phyloP scores from a whole-genome alignment of 495 filamentous ascomycete species.

The Letharia lupina region DNA sequence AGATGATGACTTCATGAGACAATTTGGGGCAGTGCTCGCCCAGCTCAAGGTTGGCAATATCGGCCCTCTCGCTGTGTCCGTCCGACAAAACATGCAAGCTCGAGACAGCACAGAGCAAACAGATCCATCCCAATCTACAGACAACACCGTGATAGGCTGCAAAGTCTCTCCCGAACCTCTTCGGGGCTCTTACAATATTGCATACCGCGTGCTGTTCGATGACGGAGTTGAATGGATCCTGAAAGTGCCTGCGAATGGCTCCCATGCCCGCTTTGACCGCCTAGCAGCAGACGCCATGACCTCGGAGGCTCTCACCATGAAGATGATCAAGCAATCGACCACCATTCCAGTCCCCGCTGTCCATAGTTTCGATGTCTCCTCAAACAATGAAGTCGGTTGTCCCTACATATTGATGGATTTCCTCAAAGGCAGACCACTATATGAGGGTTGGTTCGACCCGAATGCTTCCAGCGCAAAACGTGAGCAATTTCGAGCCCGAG shows the following conservation, averaged over 20 bases:
- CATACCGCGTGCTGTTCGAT: slow-evolving; percentile 25
- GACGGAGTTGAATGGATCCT: slow-evolving; percentile 23
- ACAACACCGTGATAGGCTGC: no score
- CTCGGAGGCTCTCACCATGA: slow-evolving; percentile 27
- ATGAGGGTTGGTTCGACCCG: slow-evolving; percentile 24
- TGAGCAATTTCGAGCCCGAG: slow-evolving; percentile 20
- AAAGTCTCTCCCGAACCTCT: slow-evolving; percentile 4
- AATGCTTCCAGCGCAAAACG: slow-evolving; percentile 13
- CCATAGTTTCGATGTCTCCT: slow-evolving; percentile 15
- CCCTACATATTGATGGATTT: slow-evolving; percentile 30
- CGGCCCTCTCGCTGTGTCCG: no score
- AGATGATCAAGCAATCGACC: slow-evolving; percentile 20
- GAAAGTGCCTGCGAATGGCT: slow-evolving; percentile 25
- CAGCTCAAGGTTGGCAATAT: no score
- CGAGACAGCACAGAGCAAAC: no score
- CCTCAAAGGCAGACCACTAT: slow-evolving; percentile 27
- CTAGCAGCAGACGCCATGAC: slow-evolving; percentile 17
- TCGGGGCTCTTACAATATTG: slow-evolving; percentile 24
- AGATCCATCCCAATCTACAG: no score
- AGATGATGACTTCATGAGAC: no score
- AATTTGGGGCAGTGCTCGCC: no score
- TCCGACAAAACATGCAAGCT: no score
- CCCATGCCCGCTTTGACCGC: slow-evolving; percentile 14
- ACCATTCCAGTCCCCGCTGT: slow-evolving; percentile 29
- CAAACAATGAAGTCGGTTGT: slow-evolving; percentile 20